These are phyloP conservation scores for Ogataea pilisensis DNA, from an alignment of 805 yeast genomes.

Conservation along the genomic window DNA sequence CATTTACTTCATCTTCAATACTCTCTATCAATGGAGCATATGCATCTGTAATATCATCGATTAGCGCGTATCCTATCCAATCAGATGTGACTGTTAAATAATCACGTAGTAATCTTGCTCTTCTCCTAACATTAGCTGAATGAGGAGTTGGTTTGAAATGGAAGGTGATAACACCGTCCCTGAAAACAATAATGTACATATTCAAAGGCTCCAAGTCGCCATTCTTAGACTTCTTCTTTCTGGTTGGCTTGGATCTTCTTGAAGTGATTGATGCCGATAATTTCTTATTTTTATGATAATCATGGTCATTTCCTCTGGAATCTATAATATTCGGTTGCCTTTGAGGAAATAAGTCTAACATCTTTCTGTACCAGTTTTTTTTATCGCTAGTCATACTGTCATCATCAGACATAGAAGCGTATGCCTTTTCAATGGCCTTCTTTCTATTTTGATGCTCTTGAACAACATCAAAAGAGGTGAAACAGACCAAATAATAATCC, in stretches of 20 bases:
- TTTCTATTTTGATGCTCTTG: slow-evolving; percentile 54
- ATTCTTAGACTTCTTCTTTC: slow-evolving; percentile 19
- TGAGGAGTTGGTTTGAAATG: slow-evolving; percentile 96
- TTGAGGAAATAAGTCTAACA: slow-evolving; percentile 5
- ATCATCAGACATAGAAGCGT: slow-evolving; percentile 13
- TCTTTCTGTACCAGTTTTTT: slow-evolving; percentile 12
- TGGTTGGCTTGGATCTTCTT: slow-evolving; percentile 10
- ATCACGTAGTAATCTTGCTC: slow-evolving; percentile 84
- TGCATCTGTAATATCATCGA: slow-evolving; percentile 96
- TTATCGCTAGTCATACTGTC: slow-evolving; percentile 15
- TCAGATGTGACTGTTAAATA: slow-evolving; percentile 88
- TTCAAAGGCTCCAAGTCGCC: slow-evolving; percentile 83
- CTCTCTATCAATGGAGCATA: slow-evolving; percentile 95
- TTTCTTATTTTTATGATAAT: not conserved
- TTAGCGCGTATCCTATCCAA: slow-evolving; percentile 95
- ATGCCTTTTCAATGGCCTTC: slow-evolving; percentile 24
- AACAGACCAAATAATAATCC: slow-evolving; percentile 86
- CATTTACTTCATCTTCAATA: slow-evolving; percentile 89
- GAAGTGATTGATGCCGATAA: slow-evolving; percentile 18
- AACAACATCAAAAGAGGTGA: slow-evolving; percentile 76
- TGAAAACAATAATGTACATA: slow-evolving; percentile 88
- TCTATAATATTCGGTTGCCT: not conserved
- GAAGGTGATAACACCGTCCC: slow-evolving; percentile 86
- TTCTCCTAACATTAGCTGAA: slow-evolving; percentile 89
- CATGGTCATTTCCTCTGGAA: not conserved